A percentile compares a stretch with the other conserved stretches of the same genome.
phyloP scores from a whole-genome alignment of 371 early-diverging fungal genomes.

The Rhizopus arrhizus region DNA sequence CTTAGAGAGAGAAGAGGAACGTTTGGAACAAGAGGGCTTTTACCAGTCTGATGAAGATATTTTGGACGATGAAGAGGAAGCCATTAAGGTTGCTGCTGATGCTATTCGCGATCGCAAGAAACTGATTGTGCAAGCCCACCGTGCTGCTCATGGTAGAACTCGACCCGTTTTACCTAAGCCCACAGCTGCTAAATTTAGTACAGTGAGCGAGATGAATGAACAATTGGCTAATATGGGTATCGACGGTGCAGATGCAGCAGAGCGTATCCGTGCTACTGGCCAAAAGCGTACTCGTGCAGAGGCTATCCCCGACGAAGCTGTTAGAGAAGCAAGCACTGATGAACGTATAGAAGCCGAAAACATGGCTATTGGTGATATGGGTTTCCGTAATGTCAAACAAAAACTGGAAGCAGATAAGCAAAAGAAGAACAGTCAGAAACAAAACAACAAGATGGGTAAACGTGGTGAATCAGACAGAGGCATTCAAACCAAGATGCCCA shows the following conservation, averaged over 20 bases:
- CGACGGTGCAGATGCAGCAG: constrained; percentile 37
- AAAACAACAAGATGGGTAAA: constrained; percentile 77
- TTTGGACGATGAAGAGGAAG: constrained; percentile 74
- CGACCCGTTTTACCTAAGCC: constrained; percentile 61
- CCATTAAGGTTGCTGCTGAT: constrained; percentile 75
- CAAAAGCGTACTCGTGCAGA: constrained; percentile 78
- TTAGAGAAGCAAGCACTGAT: constrained; percentile 51
- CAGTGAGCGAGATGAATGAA: constrained; percentile 54
- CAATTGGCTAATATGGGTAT: constrained; percentile 63
- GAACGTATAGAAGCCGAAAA: constrained; percentile 52
- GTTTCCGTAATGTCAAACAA: constrained; percentile 77
- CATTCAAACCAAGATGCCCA: constrained; percentile 91
- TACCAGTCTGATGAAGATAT: constrained; percentile 86
- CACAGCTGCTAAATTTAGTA: constrained; percentile 50
- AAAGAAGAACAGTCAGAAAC: constrained; percentile 70
- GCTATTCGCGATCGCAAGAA: constrained; percentile 86
- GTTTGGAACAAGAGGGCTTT: constrained; percentile 88
- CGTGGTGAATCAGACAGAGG: constrained; percentile 93
- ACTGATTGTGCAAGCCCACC: constrained; percentile 72
- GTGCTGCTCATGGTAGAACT: constrained; percentile 73
- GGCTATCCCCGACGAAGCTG: constrained; percentile 68
- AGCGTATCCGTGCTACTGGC: constrained; percentile 56
- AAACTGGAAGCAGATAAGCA: constrained; percentile 76
- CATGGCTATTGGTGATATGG: constrained; percentile 73
- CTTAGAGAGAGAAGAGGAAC: constrained; percentile 97